Percentiles rank a stretch among this genome's conserved stretches.
phyloP scores from a whole-genome alignment of 2,329 filamentous ascomycete genomes.

The Gyromitra esculenta region DNA sequence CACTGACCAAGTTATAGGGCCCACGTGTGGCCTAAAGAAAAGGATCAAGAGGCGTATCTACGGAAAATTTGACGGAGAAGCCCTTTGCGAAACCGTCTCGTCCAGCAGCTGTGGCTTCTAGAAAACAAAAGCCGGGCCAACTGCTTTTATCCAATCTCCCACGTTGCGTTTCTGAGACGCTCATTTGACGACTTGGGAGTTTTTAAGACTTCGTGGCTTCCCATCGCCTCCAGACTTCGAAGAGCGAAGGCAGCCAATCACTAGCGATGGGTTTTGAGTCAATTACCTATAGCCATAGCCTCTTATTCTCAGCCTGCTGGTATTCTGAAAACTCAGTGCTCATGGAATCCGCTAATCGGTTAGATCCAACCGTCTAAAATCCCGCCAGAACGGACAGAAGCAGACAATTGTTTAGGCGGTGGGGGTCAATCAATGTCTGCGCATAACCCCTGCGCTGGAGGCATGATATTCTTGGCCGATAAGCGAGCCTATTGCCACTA shows the following conservation, averaged over 20 bases:
- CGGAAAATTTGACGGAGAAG: not conserved
- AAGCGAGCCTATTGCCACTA: not conserved
- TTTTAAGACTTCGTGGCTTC: not conserved
- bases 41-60: not conserved
- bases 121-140: not conserved
- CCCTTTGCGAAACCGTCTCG: not conserved
- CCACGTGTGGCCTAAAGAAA: not conserved
- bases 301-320: not conserved
- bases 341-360: not conserved
- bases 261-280: no score
- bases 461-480: slow-evolving; percentile 1
- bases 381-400: not conserved
- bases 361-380: not conserved
- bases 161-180: not conserved
- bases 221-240: not conserved
- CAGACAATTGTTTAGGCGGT: not conserved
- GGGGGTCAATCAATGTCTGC: not conserved
- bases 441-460: not conserved
- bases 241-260: no score
- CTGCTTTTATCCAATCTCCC: not conserved
- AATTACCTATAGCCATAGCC: not conserved
- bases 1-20: not conserved
- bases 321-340: not conserved
- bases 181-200: not conserved
- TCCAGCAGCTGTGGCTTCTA: not conserved